Conservation (phyloP, 768 basidiomycete genomes). For the Pseudohyphozyma bogoriensis region DNA sequence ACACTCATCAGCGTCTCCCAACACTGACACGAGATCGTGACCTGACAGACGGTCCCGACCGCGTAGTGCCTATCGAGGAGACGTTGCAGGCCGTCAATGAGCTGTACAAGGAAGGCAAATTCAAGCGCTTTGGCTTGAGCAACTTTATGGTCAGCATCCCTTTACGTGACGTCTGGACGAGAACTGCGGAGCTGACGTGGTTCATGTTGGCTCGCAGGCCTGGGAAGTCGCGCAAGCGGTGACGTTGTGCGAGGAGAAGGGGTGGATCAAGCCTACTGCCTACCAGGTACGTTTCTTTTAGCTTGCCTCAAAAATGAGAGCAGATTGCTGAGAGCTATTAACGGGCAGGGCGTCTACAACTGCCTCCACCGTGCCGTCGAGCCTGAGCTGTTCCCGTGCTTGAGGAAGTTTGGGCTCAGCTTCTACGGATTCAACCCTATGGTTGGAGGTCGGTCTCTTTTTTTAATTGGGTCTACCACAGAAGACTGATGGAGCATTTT, state of each 20-base stretch:
- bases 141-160: slow-evolving; percentile 27
- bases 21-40: too few relatives aligned
- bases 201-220: slow-evolving; percentile 27
- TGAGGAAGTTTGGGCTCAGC: slow-evolving; percentile 39
- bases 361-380: slow-evolving; percentile 42
- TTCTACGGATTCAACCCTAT: slow-evolving; percentile 44
- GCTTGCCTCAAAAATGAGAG: too few relatives aligned
- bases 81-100: slow-evolving; percentile 46
- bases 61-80: slow-evolving; percentile 44
- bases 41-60: slow-evolving; percentile 36
- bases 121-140: slow-evolving; percentile 38
- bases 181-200: too few relatives aligned
- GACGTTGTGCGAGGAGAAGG: slow-evolving; percentile 41
- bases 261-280: slow-evolving; percentile 46
- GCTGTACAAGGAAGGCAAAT: slow-evolving; percentile 48
- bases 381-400: slow-evolving; percentile 43
- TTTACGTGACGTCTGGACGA: too few relatives aligned
- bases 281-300: slow-evolving; percentile 40
- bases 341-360: slow-evolving; percentile 41
- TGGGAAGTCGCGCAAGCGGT: slow-evolving; percentile 47
- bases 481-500: not conserved
- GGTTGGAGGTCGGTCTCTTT: too few relatives aligned
- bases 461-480: too few relatives aligned
- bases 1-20: too few relatives aligned
- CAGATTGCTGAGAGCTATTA: too few relatives aligned